Conservation (phyloP, 176 grass and related monocot genomes). For the Oryza coarctata region DNA sequence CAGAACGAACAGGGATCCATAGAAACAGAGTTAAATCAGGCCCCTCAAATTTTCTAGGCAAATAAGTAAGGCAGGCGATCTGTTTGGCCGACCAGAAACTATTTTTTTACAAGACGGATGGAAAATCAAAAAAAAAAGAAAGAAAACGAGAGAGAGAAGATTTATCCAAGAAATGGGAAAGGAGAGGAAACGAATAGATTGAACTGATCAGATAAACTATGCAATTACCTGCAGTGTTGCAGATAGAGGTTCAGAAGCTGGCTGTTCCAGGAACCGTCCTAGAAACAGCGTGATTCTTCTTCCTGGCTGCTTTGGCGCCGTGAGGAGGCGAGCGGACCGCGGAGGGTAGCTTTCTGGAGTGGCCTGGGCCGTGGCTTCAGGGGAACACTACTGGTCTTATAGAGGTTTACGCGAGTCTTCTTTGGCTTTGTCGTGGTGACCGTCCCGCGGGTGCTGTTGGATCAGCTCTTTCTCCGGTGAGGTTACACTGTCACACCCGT, state of each 20-base stretch:
- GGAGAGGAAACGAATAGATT: neutral
- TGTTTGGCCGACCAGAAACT: neutral
- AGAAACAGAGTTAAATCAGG: neutral
- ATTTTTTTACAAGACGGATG: neutral
- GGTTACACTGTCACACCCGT: constrained; percentile 25
- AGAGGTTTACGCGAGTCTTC: neutral
- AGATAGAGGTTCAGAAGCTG: neutral
- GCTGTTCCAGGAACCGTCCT: neutral
- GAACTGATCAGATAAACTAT: neutral
- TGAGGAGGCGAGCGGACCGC: constrained; percentile 11
- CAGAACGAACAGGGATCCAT: neutral
- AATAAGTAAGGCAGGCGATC: constrained; percentile 3
- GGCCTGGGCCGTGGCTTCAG: constrained; percentile 31
- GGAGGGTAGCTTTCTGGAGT: constrained; percentile 29
- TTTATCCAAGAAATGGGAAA: neutral
- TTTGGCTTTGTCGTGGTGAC: constrained; percentile 18
- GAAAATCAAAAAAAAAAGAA: neutral
- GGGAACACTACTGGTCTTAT: constrained; percentile 13
- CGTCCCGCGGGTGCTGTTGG: neutral
- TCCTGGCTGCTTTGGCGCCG: neutral
- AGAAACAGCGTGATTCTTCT: neutral
- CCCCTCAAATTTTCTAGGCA: neutral
- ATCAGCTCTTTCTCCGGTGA: constrained; percentile 33
- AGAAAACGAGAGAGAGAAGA: no score
- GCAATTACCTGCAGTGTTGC: constrained; percentile 14